Evolutionary conservation across 2,329 filamentous ascomycete genomes (phyloP).

Genomic region (Cordyceps fumosorosea): DNA sequence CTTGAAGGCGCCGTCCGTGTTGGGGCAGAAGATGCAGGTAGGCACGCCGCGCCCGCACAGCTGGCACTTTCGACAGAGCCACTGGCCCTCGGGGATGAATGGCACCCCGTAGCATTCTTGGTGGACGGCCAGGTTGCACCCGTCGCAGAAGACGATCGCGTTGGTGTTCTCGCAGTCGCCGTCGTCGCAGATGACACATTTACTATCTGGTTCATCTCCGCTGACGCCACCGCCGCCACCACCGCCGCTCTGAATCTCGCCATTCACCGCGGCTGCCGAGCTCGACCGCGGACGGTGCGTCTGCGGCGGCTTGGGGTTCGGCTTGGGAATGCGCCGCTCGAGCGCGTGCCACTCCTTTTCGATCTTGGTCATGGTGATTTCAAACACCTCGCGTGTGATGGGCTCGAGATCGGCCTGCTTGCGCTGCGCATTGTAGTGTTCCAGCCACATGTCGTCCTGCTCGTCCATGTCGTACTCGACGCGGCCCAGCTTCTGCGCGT

Average conservation of each 20-base stretch:
- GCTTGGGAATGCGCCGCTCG: constrained; percentile 94
- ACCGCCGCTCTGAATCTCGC: constrained; percentile 65
- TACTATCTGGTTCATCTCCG: constrained; percentile 85
- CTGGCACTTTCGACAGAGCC: constrained; percentile 95
- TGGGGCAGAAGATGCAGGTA: constrained; percentile 97
- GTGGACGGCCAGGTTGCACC: constrained; percentile 93
- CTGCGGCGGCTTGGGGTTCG: constrained; percentile 91
- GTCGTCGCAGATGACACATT: constrained; percentile 96
- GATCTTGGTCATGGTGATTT: constrained; percentile 97
- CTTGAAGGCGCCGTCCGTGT: constrained; percentile 96
- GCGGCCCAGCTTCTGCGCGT: constrained; percentile 53
- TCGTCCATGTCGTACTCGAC: constrained; percentile 99
- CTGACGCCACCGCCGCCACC: not conserved
- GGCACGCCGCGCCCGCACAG: constrained; percentile 87
- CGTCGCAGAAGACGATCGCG: constrained; percentile 97
- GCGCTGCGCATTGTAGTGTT: constrained; percentile 72
- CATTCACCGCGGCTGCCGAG: constrained; percentile 91
- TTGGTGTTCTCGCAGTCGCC: constrained; percentile 99
- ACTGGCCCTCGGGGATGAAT: constrained; percentile 97
- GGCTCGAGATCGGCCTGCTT: constrained; percentile 67
- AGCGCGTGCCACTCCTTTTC: constrained; percentile 97
- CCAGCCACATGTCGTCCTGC: constrained; percentile 94
- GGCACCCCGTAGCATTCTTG: constrained; percentile 98
- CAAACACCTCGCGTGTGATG: constrained; percentile 90
- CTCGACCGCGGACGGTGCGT: constrained; percentile 89